Conservation (phyloP, 331 rosid genomes). For the Spiraea crenata region DNA sequence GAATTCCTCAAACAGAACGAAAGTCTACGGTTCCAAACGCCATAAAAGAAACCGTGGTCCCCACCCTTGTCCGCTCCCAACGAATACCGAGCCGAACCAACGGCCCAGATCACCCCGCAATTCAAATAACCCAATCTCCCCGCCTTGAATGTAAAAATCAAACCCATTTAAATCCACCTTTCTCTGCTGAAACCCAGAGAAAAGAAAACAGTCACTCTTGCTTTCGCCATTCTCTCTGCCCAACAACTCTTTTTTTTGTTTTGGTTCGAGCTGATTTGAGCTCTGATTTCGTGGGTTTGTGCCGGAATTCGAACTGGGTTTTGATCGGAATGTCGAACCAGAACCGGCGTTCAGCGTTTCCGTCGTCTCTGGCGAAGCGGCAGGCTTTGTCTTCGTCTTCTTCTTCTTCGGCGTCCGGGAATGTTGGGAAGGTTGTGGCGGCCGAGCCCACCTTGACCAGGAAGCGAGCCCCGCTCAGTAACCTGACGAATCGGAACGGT, state of each 20-base stretch:
- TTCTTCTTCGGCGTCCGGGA: constrained; percentile 16
- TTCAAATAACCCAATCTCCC: constrained; percentile 60
- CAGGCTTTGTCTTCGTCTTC: constrained; percentile 46
- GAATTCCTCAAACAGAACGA: constrained; percentile 4
- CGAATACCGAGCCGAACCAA: constrained; percentile 42
- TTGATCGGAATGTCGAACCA: constrained; percentile 46
- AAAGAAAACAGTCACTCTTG: not conserved
- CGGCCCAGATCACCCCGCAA: constrained; percentile 52
- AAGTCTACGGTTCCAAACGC: constrained; percentile 14
- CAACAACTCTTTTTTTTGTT: not conserved
- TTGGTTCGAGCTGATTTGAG: not conserved
- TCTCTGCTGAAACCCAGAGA: constrained; percentile 9
- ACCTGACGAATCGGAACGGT: constrained; percentile 64
- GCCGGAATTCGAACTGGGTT: constrained; percentile 32
- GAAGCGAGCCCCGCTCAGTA: constrained; percentile 91
- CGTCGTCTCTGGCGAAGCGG: constrained; percentile 77
- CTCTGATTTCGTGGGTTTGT: constrained; percentile 32
- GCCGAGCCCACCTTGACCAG: constrained; percentile 48
- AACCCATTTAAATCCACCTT: constrained; percentile 15
- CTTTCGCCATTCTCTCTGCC: not conserved
- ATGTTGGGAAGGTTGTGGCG: constrained; percentile 35
- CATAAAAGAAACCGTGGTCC: constrained; percentile 32
- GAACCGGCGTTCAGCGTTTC: constrained; percentile 78
- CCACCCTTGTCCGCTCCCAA: constrained; percentile 69
- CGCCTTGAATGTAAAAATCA: constrained; percentile 44